Evolutionary conservation across 2,329 filamentous ascomycete species (phyloP), one percentile per base, ranked within the genome.

Genomic region (Colletotrichum truncatum): DNA sequence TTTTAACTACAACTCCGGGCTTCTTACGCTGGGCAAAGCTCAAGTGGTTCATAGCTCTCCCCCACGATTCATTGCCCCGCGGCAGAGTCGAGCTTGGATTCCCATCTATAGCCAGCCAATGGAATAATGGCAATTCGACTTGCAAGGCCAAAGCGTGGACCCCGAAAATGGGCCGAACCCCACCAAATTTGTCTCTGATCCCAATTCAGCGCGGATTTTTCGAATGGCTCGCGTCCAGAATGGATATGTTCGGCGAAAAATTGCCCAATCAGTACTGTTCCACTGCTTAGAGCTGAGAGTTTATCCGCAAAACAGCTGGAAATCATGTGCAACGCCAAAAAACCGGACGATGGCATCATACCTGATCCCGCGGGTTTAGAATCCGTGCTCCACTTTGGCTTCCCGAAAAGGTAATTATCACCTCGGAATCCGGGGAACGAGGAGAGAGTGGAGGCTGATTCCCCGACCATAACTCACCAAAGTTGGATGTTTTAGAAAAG

Each of bases 61-160:
- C 57, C 57, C 49, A 28, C 39, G 38, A 36, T 39, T 36, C 39
- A 9, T 28, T 38, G 25, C 48, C 38, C 39, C 57, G 48, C 49
- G 26, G 18, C 25, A n/a, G 6, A 23, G 30, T 39, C n/a, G 25
- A 52, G 28, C 12, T 32, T 11, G n/a, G 30, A 9, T 16, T 11
- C 28, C 32, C 48, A 38, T 61, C 57, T 54, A 45, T 28, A 56
- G 51, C 58, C 49, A 55, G 58, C 58, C 58, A 56, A 56, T 48
- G 4, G 41, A 3, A 16, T 16, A 1, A 25, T 2, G 9, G 26
- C 30, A 48, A 41, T 49, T 62, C 25, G 30, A 48, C 14, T 5
- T 39, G 8, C 46, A 16, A 45, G 16, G n/a, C 12, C 11, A 21
- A 25, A 26, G 11, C 14, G 51, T 49, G 49, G 58, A 61, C n/a